Percentiles rank a stretch among this genome's conserved stretches.
phyloP scores from a whole-genome alignment of 139 green algal species.

The Edaphochlamys debaryana region DNA sequence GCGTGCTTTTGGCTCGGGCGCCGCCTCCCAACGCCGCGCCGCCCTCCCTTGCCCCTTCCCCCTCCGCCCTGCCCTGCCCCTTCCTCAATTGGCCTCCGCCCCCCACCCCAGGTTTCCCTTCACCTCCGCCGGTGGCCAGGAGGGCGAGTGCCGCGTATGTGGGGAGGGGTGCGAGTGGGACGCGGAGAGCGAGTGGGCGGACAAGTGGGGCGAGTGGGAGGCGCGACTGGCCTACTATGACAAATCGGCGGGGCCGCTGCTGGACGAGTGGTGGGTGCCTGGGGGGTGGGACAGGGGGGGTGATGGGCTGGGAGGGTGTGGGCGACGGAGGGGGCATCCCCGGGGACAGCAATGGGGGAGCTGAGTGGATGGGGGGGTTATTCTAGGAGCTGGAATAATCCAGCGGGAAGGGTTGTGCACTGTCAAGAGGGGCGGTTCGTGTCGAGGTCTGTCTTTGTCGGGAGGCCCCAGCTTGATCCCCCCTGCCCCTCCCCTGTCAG shows the following conservation, averaged over 20 bases:
- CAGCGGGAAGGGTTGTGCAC: too few relatives aligned
- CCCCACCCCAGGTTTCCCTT: not conserved
- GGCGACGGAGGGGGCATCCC: too few relatives aligned
- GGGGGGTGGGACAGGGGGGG: not conserved
- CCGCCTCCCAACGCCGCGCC: not conserved
- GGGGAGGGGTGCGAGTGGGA: slow-evolving; percentile 65
- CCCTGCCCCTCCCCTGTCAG: too few relatives aligned
- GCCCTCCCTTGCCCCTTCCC: not conserved
- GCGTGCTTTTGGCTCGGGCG: too few relatives aligned
- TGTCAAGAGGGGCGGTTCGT: too few relatives aligned
- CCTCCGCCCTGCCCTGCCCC: too few relatives aligned
- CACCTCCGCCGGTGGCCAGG: slow-evolving; percentile 4
- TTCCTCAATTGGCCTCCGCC: too few relatives aligned
- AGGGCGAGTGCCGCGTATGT: slow-evolving; percentile 50
- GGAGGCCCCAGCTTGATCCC: too few relatives aligned
- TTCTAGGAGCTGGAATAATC: too few relatives aligned
- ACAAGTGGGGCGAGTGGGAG: slow-evolving; percentile 62
- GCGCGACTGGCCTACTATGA: slow-evolving; percentile 65
- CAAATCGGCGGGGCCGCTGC: slow-evolving; percentile 52
- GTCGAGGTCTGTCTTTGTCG: too few relatives aligned
- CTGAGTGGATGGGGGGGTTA: too few relatives aligned
- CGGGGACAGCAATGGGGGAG: too few relatives aligned
- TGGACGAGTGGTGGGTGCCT: slow-evolving; percentile 60
- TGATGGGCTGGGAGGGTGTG: not conserved
- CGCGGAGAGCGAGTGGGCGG: slow-evolving; percentile 64